Evolutionary conservation across 225 moss, liverwort and hornwort species (phyloP).

Genomic region (Polytrichum commune): DNA sequence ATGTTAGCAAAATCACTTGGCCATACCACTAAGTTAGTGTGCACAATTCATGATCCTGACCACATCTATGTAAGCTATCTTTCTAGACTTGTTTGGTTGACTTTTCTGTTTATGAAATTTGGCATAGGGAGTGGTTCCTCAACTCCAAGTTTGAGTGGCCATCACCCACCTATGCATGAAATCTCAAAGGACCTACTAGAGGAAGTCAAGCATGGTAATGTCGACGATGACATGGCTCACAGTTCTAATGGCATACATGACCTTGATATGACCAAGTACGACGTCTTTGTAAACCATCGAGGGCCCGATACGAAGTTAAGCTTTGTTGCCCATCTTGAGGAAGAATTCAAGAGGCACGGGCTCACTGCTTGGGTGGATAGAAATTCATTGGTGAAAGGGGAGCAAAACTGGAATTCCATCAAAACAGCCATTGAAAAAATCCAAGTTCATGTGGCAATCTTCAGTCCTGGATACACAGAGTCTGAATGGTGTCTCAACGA

Average conservation of each 20-base stretch:
- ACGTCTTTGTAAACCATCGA: slow-evolving; percentile 34
- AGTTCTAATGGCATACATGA: background rate
- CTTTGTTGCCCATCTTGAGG: slow-evolving; percentile 19
- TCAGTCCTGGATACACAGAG: slow-evolving; percentile 19
- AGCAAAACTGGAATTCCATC: slow-evolving; percentile 5
- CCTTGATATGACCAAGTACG: slow-evolving; percentile 3
- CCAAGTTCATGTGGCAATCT: slow-evolving; percentile 17
- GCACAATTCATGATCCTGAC: too few relatives aligned
- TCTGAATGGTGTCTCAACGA: slow-evolving; percentile 25
- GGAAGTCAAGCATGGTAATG: background rate
- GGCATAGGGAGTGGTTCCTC: too few relatives aligned
- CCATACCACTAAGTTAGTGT: too few relatives aligned
- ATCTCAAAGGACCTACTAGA: too few relatives aligned
- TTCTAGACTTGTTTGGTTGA: too few relatives aligned
- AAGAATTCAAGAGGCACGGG: background rate
- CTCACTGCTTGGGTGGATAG: slow-evolving; percentile 17
- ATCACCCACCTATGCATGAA: too few relatives aligned
- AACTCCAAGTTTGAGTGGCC: too few relatives aligned
- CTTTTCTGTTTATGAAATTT: too few relatives aligned
- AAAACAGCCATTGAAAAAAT: slow-evolving; percentile 5
- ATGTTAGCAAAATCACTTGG: too few relatives aligned
- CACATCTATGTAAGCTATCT: too few relatives aligned
- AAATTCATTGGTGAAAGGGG: slow-evolving; percentile 6
- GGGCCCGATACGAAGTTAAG: slow-evolving; percentile 4
- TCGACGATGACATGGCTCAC: background rate